phyloP scores from a whole-genome alignment of 805 yeast species.

The Naumovozyma baii region DNA sequence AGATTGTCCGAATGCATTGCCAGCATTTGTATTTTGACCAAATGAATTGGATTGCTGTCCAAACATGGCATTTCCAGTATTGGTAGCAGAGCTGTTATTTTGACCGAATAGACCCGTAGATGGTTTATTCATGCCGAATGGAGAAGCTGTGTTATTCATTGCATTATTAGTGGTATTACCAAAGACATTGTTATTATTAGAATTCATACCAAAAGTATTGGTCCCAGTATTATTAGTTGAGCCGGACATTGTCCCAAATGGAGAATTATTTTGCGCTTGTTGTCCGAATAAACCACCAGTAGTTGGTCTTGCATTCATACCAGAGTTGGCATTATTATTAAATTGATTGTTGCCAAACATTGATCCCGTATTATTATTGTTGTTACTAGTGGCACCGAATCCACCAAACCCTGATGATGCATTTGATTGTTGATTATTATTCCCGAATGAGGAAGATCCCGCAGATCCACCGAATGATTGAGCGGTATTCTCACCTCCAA shows the following conservation, averaged over 20 bases:
- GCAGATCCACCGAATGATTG: slow-evolving; percentile 14
- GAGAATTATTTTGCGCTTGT: slow-evolving; percentile 16
- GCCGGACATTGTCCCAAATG: slow-evolving; percentile 29
- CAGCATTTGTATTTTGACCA: slow-evolving; percentile 10
- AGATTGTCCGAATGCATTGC: slow-evolving; percentile 25
- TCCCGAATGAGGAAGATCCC: slow-evolving; percentile 14
- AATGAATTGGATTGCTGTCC: slow-evolving; percentile 10
- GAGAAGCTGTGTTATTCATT: slow-evolving; percentile 18
- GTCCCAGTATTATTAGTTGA: slow-evolving; percentile 19
- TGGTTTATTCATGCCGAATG: slow-evolving; percentile 32
- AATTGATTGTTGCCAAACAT: slow-evolving; percentile 12
- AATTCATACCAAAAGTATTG: slow-evolving; percentile 16
- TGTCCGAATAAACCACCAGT: slow-evolving; percentile 24
- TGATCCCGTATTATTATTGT: too few species aligned
- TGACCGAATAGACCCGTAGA: slow-evolving; percentile 16
- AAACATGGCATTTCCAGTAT: slow-evolving; percentile 3
- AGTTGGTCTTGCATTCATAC: too few species aligned
- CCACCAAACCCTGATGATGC: slow-evolving; percentile 16
- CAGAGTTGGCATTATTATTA: slow-evolving; percentile 5
- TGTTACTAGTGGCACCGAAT: slow-evolving; percentile 7
- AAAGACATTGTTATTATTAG: slow-evolving; percentile 21
- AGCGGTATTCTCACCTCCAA: slow-evolving; percentile 21
- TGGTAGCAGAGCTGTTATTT: slow-evolving; percentile 11
- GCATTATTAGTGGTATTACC: slow-evolving; percentile 13
- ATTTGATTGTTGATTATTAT: slow-evolving; percentile 9